phyloP scores from a whole-genome alignment of 352 stramenopile species.

The Phytophthora pini region DNA sequence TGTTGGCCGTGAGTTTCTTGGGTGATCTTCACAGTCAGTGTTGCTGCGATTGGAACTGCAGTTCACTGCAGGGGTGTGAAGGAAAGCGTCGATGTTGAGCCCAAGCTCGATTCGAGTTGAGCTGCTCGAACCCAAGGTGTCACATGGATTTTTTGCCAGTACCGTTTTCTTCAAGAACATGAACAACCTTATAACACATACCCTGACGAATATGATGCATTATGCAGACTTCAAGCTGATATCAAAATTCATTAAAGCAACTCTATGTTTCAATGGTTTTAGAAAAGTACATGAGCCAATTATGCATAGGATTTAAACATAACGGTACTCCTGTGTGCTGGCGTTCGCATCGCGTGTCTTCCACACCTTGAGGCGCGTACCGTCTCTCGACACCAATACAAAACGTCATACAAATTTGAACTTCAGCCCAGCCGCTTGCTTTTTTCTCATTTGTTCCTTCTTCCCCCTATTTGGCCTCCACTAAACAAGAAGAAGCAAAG shows the following conservation, averaged over 20 bases:
- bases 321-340: background rate
- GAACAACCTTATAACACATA: background rate
- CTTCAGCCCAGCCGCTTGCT: conserved; percentile 15
- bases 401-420: conserved; percentile 22
- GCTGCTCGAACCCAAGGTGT: background rate
- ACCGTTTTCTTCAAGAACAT: background rate
- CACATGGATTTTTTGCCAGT: background rate
- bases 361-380: conserved; percentile 6
- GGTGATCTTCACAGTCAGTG: background rate
- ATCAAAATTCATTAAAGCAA: too few relatives aligned
- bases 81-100: too few relatives aligned
- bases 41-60: background rate
- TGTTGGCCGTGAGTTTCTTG: background rate
- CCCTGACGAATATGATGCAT: background rate
- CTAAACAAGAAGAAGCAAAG: conserved; percentile 21
- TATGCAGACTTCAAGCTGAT: too few relatives aligned
- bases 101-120: background rate
- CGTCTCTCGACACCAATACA: conserved; percentile 17
- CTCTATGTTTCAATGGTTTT: background rate
- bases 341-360: conserved; percentile 12
- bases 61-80: background rate
- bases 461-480: conserved; percentile 10
- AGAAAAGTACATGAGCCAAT: background rate
- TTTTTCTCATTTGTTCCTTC: conserved; percentile 24
- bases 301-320: background rate